Evolutionary conservation across 1,139 yeast species (phyloP), one percentile per base, ranked within the genome.

Genomic region (Lipomyces yarrowii): DNA sequence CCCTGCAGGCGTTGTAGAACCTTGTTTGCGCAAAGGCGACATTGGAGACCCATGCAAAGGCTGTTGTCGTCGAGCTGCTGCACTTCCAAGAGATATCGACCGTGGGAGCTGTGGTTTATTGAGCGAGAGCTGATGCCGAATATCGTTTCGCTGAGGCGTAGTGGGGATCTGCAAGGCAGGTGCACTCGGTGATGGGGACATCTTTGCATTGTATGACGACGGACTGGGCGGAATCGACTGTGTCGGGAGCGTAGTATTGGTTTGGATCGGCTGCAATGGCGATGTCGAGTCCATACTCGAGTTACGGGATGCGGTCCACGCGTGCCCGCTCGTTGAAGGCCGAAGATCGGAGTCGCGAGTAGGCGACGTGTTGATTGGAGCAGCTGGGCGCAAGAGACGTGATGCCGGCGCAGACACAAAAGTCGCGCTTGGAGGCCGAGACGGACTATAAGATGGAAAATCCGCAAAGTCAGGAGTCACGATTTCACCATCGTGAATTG

Each of bases 51-150:
- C 48, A 10, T 23, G 63, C 33, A 53, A 15, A 15, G 23, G 52
- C 39, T 64, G 59, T 3, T 51, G 21, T 15, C 63, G 53, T n/a
- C 65, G 59, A 15, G 65, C 62, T n/a, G 57, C 57, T 5, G 60
- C 37, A 11, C 60, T 60, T 18, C 63, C 69, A 21, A 64, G 60
- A 5, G 69, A 67, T 46, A 65, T 62, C 26, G 69, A 65, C 15
- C 69, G 56, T 8, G 67, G 65, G n/a, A 67, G 58, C 52, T 56
- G 69, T 2, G 69, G 69, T 11, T 63, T 51, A 26, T 48, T 55
- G 30, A 60, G 57, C 26, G 66, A 63, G 6, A 53, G 54, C 55
- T 65, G 67, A 30, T 67, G 68, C 5, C 57, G 66, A 11, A 63
- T 37, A 51, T 60, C 64, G 11, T 42, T 23, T 13, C 59, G 23